Evolutionary conservation across 768 basidiomycete species (phyloP).

Genomic region (Trametes gibbosa): DNA sequence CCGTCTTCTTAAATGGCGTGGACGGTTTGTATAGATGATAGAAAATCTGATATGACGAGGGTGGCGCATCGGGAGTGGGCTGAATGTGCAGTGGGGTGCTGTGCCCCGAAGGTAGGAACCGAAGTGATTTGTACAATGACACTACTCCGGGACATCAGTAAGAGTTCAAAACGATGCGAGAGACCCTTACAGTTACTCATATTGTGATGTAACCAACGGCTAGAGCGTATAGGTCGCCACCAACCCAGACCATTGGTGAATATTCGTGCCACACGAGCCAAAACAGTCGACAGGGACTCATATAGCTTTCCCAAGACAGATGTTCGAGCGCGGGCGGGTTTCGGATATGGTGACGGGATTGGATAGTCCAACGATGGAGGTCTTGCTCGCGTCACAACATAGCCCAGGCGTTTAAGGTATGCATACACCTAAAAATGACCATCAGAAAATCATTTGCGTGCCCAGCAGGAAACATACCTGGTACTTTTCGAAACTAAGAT

Average conservation of each 20-base stretch:
- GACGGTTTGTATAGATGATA: constrained; percentile 91
- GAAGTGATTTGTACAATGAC: constrained; percentile 63
- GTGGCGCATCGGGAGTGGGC: constrained; percentile 12
- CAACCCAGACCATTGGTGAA: constrained; percentile 46
- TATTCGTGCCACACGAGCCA: constrained; percentile 31
- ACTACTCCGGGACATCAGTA: constrained; percentile 38
- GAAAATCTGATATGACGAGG: constrained; percentile 76
- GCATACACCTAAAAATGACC: constrained; percentile 69
- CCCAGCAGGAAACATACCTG: constrained; percentile 52
- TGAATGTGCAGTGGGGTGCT: constrained; percentile 41
- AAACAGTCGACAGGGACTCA: constrained; percentile 29
- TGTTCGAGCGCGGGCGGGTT: constrained; percentile 12
- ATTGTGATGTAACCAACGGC: constrained; percentile 46
- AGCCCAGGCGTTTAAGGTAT: constrained; percentile 89
- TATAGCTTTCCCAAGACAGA: constrained; percentile 38
- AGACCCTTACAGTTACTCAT: constrained; percentile 50
- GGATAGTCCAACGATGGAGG: constrained; percentile 57
- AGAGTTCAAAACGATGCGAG: neutral
- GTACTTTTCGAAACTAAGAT: constrained; percentile 80
- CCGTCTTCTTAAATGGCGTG: constrained; percentile 76
- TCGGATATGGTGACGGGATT: constrained; percentile 38
- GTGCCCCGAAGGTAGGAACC: constrained; percentile 73
- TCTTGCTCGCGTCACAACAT: constrained; percentile 76
- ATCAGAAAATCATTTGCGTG: neutral
- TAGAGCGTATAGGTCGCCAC: constrained; percentile 62